Conservation (phyloP, 257 asterid species). For the Cordia subcordata region DNA sequence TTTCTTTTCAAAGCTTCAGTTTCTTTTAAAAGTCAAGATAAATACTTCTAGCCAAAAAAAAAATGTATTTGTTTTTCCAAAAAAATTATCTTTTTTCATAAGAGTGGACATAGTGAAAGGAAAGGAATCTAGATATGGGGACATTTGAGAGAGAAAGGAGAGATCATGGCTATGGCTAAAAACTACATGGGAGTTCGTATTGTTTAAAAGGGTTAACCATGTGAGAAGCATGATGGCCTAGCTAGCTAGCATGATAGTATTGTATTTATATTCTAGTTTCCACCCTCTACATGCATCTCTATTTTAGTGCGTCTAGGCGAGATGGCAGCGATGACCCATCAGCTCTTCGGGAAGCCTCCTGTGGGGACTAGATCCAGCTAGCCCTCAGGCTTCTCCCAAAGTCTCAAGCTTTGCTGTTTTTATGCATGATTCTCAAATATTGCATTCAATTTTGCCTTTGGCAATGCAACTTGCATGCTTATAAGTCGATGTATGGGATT, state of each 20-base stretch:
- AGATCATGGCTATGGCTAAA: neutral
- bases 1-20: no score
- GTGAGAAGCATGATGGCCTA: constrained; percentile 5
- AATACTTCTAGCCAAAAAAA: no score
- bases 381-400: neutral
- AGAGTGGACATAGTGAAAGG: no score
- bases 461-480: no score
- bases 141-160: neutral
- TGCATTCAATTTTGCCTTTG: no score
- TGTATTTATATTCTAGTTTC: neutral
- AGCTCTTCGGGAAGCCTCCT: neutral
- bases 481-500: no score
- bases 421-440: no score
- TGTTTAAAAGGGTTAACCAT: neutral
- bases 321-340: neutral
- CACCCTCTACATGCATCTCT: neutral
- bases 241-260: neutral
- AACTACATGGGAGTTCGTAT: neutral
- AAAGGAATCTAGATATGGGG: neutral
- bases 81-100: no score
- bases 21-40: no score
- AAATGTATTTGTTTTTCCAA: no score
- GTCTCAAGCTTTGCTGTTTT: neutral
- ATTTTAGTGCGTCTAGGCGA: neutral
- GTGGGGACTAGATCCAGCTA: neutral